These are phyloP conservation scores for Penicillium sp. DNA, from an alignment of 2,329 filamentous ascomycete species.

Conservation along the genomic window DNA sequence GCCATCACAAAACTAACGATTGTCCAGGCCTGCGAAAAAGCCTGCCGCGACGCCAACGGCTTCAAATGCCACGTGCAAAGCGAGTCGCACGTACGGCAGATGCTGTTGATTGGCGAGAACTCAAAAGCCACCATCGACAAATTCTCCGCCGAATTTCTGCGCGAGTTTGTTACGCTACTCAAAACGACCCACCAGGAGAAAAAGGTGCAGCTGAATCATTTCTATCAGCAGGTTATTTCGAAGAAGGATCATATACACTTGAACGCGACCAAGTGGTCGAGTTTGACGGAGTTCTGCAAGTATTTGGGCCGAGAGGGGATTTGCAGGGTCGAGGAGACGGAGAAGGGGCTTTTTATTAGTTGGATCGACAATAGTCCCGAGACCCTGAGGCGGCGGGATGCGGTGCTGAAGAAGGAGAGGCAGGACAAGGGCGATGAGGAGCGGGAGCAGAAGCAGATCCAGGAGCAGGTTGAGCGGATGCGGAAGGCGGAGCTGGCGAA, in stretches of 20 bases:
- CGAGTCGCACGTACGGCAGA: conserved; percentile 84
- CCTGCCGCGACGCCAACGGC: conserved; percentile 80
- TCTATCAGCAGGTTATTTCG: conserved; percentile 91
- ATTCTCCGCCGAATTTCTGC: conserved; percentile 75
- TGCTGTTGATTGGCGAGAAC: conserved; percentile 82
- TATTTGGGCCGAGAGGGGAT: conserved; percentile 80
- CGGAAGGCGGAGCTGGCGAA: conserved; percentile 49
- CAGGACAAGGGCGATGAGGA: conserved; percentile 90
- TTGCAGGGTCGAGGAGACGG: conserved; percentile 83
- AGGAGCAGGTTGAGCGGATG: conserved; percentile 77
- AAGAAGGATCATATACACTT: conserved; percentile 83
- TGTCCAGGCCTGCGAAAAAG: conserved; percentile 65
- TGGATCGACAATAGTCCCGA: conserved; percentile 94
- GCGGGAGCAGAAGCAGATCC: conserved; percentile 75
- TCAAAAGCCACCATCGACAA: conserved; percentile 78
- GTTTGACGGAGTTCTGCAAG: conserved; percentile 85
- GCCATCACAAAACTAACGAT: too few relatives aligned
- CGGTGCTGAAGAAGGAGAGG: conserved; percentile 74
- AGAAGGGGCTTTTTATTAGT: conserved; percentile 75
- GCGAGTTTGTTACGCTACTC: conserved; percentile 73
- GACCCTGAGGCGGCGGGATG: conserved; percentile 73
- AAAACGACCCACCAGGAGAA: conserved; percentile 88
- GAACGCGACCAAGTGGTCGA: conserved; percentile 88
- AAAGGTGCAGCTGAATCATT: conserved; percentile 79
- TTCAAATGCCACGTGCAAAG: conserved; percentile 82